A percentile compares a stretch with the other conserved stretches of the same genome.
Conservation (phyloP, 441 rosid genomes). For the Brassica hybrid region DNA sequence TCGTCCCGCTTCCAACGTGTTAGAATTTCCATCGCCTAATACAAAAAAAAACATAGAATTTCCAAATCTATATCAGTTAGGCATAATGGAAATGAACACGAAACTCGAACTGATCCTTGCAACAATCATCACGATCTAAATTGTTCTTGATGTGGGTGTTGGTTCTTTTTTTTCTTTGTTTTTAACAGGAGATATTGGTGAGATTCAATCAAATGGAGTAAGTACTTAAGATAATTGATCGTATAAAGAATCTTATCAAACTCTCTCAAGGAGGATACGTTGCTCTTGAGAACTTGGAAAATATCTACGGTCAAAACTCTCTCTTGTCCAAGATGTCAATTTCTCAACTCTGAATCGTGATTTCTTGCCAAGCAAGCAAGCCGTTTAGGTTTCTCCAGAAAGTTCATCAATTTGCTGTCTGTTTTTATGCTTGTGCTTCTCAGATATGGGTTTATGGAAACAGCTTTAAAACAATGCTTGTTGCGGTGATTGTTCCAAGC, state of each 20-base stretch:
- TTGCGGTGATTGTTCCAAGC: slow-evolving; percentile 76
- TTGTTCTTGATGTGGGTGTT: no score
- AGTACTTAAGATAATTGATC: slow-evolving; percentile 74
- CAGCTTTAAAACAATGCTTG: slow-evolving; percentile 82
- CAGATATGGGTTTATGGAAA: slow-evolving; percentile 92
- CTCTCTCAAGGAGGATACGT: slow-evolving; percentile 97
- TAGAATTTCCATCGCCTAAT: no score
- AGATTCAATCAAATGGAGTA: slow-evolving; percentile 71
- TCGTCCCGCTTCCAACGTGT: no score
- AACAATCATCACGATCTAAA: no score
- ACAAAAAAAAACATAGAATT: no score
- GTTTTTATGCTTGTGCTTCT: background rate
- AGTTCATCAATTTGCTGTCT: background rate
- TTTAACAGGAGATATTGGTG: slow-evolving; percentile 78
- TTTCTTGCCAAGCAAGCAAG: slow-evolving; percentile 18
- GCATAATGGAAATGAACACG: no score
- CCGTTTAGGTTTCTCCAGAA: background rate
- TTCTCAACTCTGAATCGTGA: slow-evolving; percentile 1
- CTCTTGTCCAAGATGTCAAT: slow-evolving; percentile 82
- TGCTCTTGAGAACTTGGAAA: slow-evolving; percentile 87
- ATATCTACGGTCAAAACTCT: slow-evolving; percentile 53
- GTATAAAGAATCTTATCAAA: slow-evolving; percentile 89
- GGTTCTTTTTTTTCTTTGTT: slow-evolving; percentile 22
- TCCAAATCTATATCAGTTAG: no score
- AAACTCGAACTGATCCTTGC: no score